Evolutionary conservation across 345 rosid species (phyloP).

Genomic region (Isatis tinctoria): DNA sequence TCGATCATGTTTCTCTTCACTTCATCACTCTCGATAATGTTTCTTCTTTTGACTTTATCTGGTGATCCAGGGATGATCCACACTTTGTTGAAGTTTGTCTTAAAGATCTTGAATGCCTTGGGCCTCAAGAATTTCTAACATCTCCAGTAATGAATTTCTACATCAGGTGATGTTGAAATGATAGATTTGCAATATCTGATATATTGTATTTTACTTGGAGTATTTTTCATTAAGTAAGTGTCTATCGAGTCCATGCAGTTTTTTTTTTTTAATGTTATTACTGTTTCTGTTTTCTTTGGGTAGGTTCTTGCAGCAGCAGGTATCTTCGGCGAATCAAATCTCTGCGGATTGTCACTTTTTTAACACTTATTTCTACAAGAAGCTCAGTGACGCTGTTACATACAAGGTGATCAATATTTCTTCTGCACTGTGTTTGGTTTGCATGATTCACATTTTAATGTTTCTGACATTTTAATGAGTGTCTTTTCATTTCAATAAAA

Average conservation of each 20-base stretch:
- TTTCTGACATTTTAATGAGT: not conserved
- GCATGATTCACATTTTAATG: not conserved
- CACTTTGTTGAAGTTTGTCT: slow-evolving; percentile 55
- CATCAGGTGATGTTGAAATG: slow-evolving; percentile 46
- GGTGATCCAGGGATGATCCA: slow-evolving; percentile 63
- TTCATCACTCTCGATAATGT: not conserved
- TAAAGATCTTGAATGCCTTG: slow-evolving; percentile 62
- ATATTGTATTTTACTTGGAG: not conserved
- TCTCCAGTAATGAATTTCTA: slow-evolving; percentile 87
- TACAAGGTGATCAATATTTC: slow-evolving; percentile 46
- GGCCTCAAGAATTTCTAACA: slow-evolving; percentile 56
- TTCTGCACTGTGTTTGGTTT: not conserved
- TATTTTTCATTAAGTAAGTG: not conserved
- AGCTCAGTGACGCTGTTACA: slow-evolving; percentile 72
- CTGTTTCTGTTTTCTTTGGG: not conserved
- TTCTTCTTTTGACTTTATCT: slow-evolving; percentile 16
- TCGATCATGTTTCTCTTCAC: not conserved
- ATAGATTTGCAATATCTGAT: not conserved
- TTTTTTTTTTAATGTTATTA: not conserved
- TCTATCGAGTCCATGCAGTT: not conserved
- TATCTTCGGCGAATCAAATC: slow-evolving; percentile 42
- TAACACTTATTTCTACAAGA: slow-evolving; percentile 81
- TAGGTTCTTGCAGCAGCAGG: slow-evolving; percentile 70
- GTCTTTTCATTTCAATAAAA: slow-evolving; percentile 14
- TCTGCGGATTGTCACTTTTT: slow-evolving; percentile 61